Conservation (phyloP, 495 filamentous ascomycete species). For the Penicillium crystallinum region DNA sequence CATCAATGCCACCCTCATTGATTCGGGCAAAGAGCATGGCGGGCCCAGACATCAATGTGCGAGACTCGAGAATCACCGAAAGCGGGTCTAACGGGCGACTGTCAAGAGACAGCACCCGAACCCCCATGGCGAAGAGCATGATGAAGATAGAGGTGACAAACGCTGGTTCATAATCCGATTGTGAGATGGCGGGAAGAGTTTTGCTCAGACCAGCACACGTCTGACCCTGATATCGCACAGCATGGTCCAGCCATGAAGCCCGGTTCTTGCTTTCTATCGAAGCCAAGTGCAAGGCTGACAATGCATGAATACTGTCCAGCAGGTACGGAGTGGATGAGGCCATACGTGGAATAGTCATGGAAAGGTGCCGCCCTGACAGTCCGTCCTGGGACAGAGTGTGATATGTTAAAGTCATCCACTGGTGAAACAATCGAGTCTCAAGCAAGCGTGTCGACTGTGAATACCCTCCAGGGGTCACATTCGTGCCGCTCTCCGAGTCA, state of each 20-base stretch:
- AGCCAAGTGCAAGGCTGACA: slow-evolving; percentile 44
- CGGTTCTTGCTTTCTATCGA: slow-evolving; percentile 28
- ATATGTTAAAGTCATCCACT: slow-evolving; percentile 34
- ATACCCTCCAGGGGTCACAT: slow-evolving; percentile 2
- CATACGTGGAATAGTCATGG: slow-evolving; percentile 38
- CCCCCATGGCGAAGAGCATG: slow-evolving; percentile 33
- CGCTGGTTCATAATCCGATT: slow-evolving; percentile 29
- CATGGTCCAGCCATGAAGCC: slow-evolving; percentile 29
- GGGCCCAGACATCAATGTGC: slow-evolving; percentile 31
- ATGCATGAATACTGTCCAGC: slow-evolving; percentile 43
- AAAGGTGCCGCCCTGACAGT: slow-evolving; percentile 33
- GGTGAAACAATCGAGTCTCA: slow-evolving; percentile 38
- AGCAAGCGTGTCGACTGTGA: slow-evolving; percentile 27
- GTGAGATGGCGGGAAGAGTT: slow-evolving; percentile 22
- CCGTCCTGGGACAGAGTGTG: slow-evolving; percentile 26
- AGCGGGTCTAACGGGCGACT: slow-evolving; percentile 24
- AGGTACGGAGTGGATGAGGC: slow-evolving; percentile 41
- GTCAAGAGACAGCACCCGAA: slow-evolving; percentile 30
- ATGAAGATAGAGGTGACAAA: slow-evolving; percentile 40
- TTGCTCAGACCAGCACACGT: slow-evolving; percentile 31
- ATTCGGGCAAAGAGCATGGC: slow-evolving; percentile 32
- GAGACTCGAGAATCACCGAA: slow-evolving; percentile 28
- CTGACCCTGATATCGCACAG: slow-evolving; percentile 33
- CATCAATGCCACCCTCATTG: slow-evolving; percentile 16
- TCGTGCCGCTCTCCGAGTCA: slow-evolving; percentile 14